These are phyloP conservation scores for Lupinus albus DNA, from an alignment of 306 rosid genomes.

Conservation along the genomic window DNA sequence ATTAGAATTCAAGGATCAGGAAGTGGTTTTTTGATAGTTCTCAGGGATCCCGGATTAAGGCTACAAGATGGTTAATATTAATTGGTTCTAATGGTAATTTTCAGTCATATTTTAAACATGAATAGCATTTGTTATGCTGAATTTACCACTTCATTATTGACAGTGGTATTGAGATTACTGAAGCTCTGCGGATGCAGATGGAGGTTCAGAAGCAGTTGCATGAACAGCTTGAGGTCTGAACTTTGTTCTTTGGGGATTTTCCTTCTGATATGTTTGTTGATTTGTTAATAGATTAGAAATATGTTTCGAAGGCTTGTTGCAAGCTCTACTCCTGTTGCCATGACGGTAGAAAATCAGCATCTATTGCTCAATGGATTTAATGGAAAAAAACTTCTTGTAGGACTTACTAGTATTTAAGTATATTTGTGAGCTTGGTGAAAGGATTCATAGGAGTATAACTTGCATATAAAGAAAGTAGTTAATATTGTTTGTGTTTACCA, in stretches of 20 bases:
- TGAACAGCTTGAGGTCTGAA: constrained; percentile 92
- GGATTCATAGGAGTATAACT: constrained; percentile 28
- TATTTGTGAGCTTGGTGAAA: constrained; percentile 28
- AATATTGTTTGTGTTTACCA: not conserved
- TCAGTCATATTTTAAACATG: constrained; percentile 22
- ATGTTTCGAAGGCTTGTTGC: constrained; percentile 31
- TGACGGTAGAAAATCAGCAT: constrained; percentile 19
- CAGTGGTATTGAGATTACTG: constrained; percentile 94
- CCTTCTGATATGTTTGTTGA: constrained; percentile 31
- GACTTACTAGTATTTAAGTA: constrained; percentile 9
- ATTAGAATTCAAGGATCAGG: constrained; percentile 6
- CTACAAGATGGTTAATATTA: constrained; percentile 21
- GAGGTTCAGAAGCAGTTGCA: constrained; percentile 98
- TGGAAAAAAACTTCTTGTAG: constrained; percentile 19
- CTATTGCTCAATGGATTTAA: constrained; percentile 23
- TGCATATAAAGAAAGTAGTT: constrained; percentile 22
- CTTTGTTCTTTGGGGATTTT: constrained; percentile 34
- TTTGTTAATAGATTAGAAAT: constrained; percentile 29
- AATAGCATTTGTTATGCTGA: constrained; percentile 36
- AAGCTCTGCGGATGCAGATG: constrained; percentile 98
- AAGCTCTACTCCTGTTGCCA: constrained; percentile 38
- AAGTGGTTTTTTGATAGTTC: constrained; percentile 9
- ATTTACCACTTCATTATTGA: constrained; percentile 33
- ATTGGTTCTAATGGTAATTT: constrained; percentile 17
- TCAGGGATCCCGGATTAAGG: constrained; percentile 28